Base-by-base conservation (phyloP, 352 stramenopile species). In the Globisporangium paroecandrum region DNA sequence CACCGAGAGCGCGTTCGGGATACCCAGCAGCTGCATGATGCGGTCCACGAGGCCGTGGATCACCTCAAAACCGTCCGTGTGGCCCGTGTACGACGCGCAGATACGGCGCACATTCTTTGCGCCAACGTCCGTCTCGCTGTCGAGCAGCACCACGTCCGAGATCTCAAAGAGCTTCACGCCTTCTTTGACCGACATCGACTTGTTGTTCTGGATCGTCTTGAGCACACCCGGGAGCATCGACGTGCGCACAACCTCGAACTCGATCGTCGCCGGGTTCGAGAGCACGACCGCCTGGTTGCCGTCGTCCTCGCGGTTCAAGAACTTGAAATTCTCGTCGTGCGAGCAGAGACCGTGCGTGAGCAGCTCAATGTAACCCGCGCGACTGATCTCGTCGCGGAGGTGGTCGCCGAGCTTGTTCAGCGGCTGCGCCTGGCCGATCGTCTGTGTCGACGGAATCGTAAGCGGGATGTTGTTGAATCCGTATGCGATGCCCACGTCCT, bases 401-500 rank as follows among this genome's bases (percentile, higher is more conserved):
- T 99, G 88, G 77, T 99, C 98, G 25, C 91, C 91, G 43, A 99
- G 87, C 66, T 98, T 96, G 85, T 99, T 99, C 3, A 99, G 83
- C 9, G 97, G 98, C 74, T 99, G 95, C 51, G 98, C 88, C 61
- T 85, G 83, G 62, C 97, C 98, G 27, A 99, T 97, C 8, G 96
- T 99, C 74, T 97, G 89, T 46, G 97, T 99, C 18, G 83, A 74
- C 34, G 98, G 98, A 38, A 99, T 89, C 66, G 85, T 98, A 49
- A 94, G 94, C 51, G 94, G 89, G 74, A 99, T 99, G 70, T 99
- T 99, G 87, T 99, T 99, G 78, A 99, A 99, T 47, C 98, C 98
- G 79, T 99, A 99, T 1, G 98, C 98, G 72, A 99, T 99, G 49
- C 96, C 98, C 27, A 99, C 94, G 78, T 99, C 98, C 82, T 99